These are phyloP conservation scores for Oryza longistaminata DNA, from an alignment of 176 grass and related monocot genomes.

Conservation along the genomic window DNA sequence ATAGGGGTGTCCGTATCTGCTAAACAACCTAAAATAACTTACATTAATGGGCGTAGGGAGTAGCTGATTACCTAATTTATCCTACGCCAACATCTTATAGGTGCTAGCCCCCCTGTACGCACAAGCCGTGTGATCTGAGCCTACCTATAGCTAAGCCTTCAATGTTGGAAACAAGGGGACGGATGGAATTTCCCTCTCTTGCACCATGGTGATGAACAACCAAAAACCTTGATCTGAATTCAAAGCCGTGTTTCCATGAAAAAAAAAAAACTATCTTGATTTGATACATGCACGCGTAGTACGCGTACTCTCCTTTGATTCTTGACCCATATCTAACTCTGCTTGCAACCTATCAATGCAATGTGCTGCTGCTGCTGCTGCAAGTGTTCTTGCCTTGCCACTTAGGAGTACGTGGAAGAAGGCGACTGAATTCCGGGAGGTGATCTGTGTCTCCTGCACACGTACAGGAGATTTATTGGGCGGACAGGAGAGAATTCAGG, in stretches of 20 bases:
- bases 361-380: neutral
- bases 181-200: neutral
- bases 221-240: neutral
- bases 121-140: no score
- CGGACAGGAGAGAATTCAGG: neutral
- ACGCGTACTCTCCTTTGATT: neutral
- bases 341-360: neutral
- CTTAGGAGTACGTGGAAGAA: constrained; percentile 16
- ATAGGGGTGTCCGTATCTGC: no score
- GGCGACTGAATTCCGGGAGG: neutral
- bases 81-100: no score
- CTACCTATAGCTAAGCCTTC: neutral
- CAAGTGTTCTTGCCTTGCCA: neutral
- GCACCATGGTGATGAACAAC: neutral
- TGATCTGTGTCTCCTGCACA: neutral
- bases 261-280: neutral
- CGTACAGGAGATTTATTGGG: neutral
- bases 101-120: no score
- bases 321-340: neutral
- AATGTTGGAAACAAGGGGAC: neutral
- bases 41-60: no score
- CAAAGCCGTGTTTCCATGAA: neutral
- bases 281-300: neutral
- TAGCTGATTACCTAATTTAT: no score
- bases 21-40: no score